Conservation (phyloP, 2,329 filamentous ascomycete genomes). For the Aspergillus novofumigatus region DNA sequence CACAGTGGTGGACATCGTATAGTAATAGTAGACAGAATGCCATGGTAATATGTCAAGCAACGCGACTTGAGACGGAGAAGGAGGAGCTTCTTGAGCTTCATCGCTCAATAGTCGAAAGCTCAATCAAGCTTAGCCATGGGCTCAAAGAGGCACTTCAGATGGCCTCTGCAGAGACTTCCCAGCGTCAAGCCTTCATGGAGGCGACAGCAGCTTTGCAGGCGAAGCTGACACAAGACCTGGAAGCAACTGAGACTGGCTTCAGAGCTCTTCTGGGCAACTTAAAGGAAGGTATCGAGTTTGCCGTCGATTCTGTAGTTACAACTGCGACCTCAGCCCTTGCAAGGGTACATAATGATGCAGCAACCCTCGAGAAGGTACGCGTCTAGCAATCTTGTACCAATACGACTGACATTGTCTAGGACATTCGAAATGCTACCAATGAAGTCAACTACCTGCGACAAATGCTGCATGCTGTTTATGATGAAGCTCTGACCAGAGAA, state of each 20-base stretch:
- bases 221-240: constrained; percentile 29
- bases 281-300: constrained; percentile 21
- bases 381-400: neutral
- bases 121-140: constrained; percentile 30
- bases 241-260: constrained; percentile 23
- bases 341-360: constrained; percentile 14
- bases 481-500: constrained; percentile 24
- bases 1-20: constrained; percentile 62
- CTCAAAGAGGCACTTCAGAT: constrained; percentile 32
- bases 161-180: constrained; percentile 24
- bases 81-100: constrained; percentile 41
- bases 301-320: constrained; percentile 19
- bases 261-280: constrained; percentile 22
- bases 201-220: constrained; percentile 27
- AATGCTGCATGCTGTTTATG: constrained; percentile 22
- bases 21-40: constrained; percentile 60
- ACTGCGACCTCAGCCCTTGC: constrained; percentile 17
- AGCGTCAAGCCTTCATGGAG: constrained; percentile 33
- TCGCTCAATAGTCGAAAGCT: constrained; percentile 35
- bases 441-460: constrained; percentile 21
- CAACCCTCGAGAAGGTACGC: constrained; percentile 21
- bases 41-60: constrained; percentile 58
- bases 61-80: constrained; percentile 55
- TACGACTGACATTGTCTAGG: constrained; percentile 21
- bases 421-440: constrained; percentile 24